Base-by-base conservation (phyloP, 192 early-diverging fungal genomes). In the Endogone sp. region DNA sequence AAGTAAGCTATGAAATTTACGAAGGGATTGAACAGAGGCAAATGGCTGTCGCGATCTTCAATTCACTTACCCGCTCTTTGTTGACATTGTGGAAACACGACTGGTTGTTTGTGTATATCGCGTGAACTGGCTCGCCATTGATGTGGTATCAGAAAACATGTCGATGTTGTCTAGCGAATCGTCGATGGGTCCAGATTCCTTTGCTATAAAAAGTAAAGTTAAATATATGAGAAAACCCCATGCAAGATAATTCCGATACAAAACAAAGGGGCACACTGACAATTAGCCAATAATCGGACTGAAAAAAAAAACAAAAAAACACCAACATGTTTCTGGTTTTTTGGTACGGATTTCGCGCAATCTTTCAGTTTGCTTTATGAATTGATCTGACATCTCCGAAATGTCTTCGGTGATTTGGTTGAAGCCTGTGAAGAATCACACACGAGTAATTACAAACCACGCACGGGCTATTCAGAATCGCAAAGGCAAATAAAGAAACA, bases 81-180 rank as follows among this genome's bases (percentile, higher is more conserved):
- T 70, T n/a, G 84, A 84, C 3, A 79, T 80, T n/a, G 85, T 85
- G 4, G 85, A 86, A 1, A 86, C 73, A 25, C 87, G 80, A 23
- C 87, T 84, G 31, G 85, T 82, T 9, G 88, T 85, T 6, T 72
- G 81, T 6, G 93, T 93, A 65, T 90, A 91, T 11, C 89, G 86
- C 57, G 91, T 96, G 68, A 92, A 91, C 60, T 88, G 86, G 69
- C 92, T 95, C 24, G 89, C 90, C 93, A 97, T 94, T 4, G 94
- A 95, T 3, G 92, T 91, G 4, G 97, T 96, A 72, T 99, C 97
- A 0, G 95, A 96, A 82, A 95, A 89, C 81, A 95, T 88, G 72
- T 99, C 97, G 13, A 97, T 83, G 72, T 94, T 90, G 64, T 96
- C 92, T n/a, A 93, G 69, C 23, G 80, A 71, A 54, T 91, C 90